These are phyloP conservation scores for Syncephalastrum monosporum DNA, from an alignment of 371 early-diverging fungal species.

Conservation along the genomic window DNA sequence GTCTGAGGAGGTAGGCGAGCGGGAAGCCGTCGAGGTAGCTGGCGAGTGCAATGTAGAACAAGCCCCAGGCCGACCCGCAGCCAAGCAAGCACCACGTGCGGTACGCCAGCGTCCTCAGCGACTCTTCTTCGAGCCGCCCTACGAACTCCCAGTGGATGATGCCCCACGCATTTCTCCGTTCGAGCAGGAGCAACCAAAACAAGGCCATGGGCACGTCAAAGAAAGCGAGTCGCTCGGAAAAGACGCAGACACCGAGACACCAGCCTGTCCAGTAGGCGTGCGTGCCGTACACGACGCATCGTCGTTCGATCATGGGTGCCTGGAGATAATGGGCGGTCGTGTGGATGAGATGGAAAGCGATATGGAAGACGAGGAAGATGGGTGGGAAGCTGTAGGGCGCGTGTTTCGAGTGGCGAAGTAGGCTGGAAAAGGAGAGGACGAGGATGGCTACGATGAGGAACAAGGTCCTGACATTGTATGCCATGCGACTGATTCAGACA, in stretches of 20 bases:
- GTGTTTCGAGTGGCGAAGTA: conserved; percentile 37
- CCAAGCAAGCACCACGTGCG: conserved; percentile 62
- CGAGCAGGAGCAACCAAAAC: conserved; percentile 56
- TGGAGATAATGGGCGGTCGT: conserved; percentile 48
- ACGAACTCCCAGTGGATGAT: conserved; percentile 64
- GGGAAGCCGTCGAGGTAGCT: conserved; percentile 39
- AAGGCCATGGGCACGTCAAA: conserved; percentile 7
- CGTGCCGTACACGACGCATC: conserved; percentile 62
- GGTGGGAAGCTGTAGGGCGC: conserved; percentile 54
- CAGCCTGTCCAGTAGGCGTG: conserved; percentile 67
- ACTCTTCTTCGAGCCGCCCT: conserved; percentile 40
- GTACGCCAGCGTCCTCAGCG: conserved; percentile 34
- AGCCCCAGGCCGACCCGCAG: conserved; percentile 59
- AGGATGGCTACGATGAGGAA: conserved; percentile 39
- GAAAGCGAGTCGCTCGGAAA: conserved; percentile 36
- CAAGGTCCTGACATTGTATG: conserved; percentile 40
- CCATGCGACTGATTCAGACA: conserved; percentile 29
- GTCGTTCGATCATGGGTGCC: conserved; percentile 46
- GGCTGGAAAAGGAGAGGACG: conserved; percentile 39
- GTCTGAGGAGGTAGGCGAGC: conserved; percentile 38
- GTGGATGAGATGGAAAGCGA: conserved; percentile 54
- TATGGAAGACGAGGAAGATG: conserved; percentile 52
- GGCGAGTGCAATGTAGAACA: conserved; percentile 53
- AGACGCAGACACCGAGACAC: conserved; percentile 50
- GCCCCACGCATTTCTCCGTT: conserved; percentile 66